phyloP scores from a whole-genome alignment of 2,329 filamentous ascomycete genomes.

The Botryotinia convoluta region DNA sequence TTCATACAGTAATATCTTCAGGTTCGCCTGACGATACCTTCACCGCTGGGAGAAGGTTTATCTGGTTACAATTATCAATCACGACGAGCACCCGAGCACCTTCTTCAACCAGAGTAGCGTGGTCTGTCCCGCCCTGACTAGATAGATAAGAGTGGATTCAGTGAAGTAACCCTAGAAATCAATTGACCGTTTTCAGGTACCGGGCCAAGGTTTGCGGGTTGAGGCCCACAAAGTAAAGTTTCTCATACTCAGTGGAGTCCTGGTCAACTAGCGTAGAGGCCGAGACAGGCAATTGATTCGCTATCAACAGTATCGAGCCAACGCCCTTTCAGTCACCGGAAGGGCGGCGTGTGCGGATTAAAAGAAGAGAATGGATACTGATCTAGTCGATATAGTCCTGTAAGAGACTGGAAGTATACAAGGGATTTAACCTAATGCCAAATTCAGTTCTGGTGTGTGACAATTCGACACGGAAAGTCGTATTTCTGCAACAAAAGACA shows the following conservation, averaged over 20 bases:
- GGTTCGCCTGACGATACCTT: neutral
- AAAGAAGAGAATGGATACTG: neutral
- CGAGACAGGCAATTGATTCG: neutral
- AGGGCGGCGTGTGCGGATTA: neutral
- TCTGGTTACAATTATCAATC: neutral
- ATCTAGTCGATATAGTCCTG: neutral
- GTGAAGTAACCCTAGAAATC: neutral
- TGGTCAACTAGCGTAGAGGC: neutral
- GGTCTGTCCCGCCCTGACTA: neutral
- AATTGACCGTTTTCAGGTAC: neutral
- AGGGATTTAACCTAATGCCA: neutral
- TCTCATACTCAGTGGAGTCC: neutral
- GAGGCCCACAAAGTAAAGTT: neutral
- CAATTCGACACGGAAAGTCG: neutral
- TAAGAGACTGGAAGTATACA: neutral
- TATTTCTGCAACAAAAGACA: neutral
- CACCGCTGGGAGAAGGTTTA: neutral
- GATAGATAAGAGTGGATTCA: neutral
- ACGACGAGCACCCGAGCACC: constrained; percentile 6
- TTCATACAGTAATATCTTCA: neutral
- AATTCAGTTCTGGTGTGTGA: neutral
- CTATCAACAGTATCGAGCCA: neutral
- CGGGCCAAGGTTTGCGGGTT: neutral
- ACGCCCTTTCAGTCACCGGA: neutral
- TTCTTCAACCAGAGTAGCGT: constrained; percentile 11